Conservation (phyloP, 495 filamentous ascomycete species). For the Penicillium simplicissimum region DNA sequence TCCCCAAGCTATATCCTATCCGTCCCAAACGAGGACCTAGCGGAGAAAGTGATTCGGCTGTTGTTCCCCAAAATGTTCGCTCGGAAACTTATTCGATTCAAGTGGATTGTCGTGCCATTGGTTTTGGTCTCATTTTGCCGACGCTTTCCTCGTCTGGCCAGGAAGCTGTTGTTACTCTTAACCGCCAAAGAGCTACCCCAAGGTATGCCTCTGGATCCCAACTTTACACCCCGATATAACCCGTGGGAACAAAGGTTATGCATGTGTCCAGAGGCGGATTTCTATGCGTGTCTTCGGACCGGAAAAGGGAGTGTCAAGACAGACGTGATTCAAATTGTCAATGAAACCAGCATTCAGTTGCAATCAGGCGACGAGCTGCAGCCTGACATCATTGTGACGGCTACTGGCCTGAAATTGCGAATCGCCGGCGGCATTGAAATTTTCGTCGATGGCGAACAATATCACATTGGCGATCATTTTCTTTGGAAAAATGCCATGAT, state of each 20-base stretch:
- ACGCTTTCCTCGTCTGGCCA: neutral
- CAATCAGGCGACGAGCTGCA: conserved; percentile 50
- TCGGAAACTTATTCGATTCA: conserved; percentile 32
- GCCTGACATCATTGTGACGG: conserved; percentile 65
- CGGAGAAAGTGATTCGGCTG: conserved; percentile 9
- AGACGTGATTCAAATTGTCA: conserved; percentile 43
- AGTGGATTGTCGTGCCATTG: conserved; percentile 32
- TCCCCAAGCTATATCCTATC: conserved; percentile 43
- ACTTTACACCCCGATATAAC: neutral
- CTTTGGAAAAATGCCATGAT: conserved; percentile 44
- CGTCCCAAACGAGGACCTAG: conserved; percentile 30
- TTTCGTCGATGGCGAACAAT: conserved; percentile 26
- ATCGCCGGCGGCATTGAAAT: conserved; percentile 30
- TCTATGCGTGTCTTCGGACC: neutral
- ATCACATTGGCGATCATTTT: conserved; percentile 31
- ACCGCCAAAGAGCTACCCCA: neutral
- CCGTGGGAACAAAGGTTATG: neutral
- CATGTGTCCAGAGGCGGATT: neutral
- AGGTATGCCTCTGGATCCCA: neutral
- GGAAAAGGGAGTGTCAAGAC: neutral
- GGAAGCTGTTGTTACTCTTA: neutral
- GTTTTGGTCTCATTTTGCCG: conserved; percentile 22
- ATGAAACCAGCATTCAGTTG: conserved; percentile 51
- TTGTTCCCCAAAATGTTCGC: conserved; percentile 31
- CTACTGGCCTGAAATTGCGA: conserved; percentile 53